Evolutionary conservation across 2,329 filamentous ascomycete species (phyloP).

Genomic region (Claviceps paspali): DNA sequence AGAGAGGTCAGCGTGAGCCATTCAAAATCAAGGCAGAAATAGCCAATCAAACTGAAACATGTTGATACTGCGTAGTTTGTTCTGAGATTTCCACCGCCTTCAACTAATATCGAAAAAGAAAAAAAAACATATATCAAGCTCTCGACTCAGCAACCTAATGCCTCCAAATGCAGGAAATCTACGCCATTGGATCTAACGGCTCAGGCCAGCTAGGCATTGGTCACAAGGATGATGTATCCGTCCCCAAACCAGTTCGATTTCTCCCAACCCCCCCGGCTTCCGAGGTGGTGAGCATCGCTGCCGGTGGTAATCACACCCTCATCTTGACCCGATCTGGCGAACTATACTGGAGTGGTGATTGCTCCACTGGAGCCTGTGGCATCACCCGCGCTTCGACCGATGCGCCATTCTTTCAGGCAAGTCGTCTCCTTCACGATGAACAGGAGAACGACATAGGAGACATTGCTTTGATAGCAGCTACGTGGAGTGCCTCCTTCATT

Average conservation of each 20-base stretch:
- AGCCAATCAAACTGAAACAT: too few species aligned
- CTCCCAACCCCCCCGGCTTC: constrained; percentile 21
- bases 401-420: constrained; percentile 23
- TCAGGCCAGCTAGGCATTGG: constrained; percentile 60
- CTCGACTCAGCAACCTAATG: not conserved
- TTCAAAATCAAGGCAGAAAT: too few species aligned
- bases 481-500: constrained; percentile 62
- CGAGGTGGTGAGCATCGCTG: constrained; percentile 25
- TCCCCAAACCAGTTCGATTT: constrained; percentile 49
- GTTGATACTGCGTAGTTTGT: too few species aligned
- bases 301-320: constrained; percentile 82
- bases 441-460: constrained; percentile 13
- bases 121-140: too few species aligned
- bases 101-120: too few species aligned
- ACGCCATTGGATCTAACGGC: constrained; percentile 62
- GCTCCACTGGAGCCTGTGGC: constrained; percentile 38
- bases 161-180: constrained; percentile 35
- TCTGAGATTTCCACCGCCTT: too few species aligned
- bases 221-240: constrained; percentile 55
- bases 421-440: constrained; percentile 20
- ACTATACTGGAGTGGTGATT: constrained; percentile 52
- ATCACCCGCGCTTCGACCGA: constrained; percentile 14
- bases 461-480: constrained; percentile 43
- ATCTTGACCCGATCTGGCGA: constrained; percentile 44
- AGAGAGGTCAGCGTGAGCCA: too few species aligned